These are phyloP conservation scores for Penstemon newberryi DNA, from an alignment of 257 asterid genomes.

Conservation along the genomic window DNA sequence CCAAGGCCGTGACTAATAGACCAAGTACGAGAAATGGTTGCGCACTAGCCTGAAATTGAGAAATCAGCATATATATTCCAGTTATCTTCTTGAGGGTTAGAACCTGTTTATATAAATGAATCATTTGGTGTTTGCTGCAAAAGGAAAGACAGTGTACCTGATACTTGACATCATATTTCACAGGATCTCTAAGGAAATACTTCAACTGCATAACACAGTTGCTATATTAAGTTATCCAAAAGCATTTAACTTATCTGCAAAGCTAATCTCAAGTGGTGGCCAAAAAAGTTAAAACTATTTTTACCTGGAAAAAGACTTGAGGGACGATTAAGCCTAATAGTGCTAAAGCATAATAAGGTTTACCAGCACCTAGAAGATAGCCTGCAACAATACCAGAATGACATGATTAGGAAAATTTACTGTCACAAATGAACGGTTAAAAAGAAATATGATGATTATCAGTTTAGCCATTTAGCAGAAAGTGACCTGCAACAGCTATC, in stretches of 20 bases:
- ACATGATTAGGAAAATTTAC: conserved; percentile 3
- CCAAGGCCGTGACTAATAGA: conserved; percentile 84
- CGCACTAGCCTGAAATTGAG: conserved; percentile 79
- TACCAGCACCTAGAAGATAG: conserved; percentile 85
- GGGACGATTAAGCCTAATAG: conserved; percentile 79
- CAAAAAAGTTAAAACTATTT: background rate
- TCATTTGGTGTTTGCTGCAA: background rate
- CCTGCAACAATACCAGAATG: conserved; percentile 52
- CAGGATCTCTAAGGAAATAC: conserved; percentile 59
- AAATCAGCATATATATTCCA: too few species aligned
- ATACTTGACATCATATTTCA: conserved; percentile 66
- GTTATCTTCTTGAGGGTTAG: too few species aligned
- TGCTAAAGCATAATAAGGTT: conserved; percentile 82
- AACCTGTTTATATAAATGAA: too few species aligned
- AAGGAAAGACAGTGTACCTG: conserved; percentile 54
- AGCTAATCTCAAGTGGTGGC: too few species aligned
- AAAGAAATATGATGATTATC: too few species aligned
- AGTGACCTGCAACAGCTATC: conserved; percentile 84
- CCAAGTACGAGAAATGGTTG: conserved; percentile 95
- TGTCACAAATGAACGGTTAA: background rate
- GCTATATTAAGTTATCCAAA: background rate
- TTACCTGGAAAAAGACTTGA: conserved; percentile 96
- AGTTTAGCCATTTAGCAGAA: too few species aligned
- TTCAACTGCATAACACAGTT: conserved; percentile 45
- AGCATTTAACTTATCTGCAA: background rate